Evolutionary conservation across 257 asterid genomes (phyloP), one percentile per base, ranked within the genome.

Genomic region (Forsythia viridissima): DNA sequence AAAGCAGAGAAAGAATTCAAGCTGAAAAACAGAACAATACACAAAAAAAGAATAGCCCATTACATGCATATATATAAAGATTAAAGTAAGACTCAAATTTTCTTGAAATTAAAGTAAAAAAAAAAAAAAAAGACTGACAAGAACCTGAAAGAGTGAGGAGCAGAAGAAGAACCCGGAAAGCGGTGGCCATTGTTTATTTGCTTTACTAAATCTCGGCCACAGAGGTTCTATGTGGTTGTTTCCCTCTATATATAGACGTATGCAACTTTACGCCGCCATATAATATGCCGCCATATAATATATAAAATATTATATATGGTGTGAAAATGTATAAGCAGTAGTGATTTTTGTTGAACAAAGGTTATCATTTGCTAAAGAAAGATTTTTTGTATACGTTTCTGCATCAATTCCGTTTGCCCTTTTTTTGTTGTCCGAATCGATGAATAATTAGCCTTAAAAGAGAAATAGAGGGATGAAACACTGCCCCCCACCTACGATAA

Each of bases 151-250:
- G 77, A 67, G 85, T 46, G 83, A 88, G 82, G 83, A 88, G 86
- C 74, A 89, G 82, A n/a, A 86, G 84, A 59, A 92, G 88, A 87
- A 88, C 76, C 82, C 86, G 30, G 88, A 82, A 87, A 81, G 86
- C 85, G 88, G 66, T 78, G 87, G 93, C 93, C 98, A 91, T 91
- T 81, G n/a, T n/a, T n/a, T n/a, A n/a, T n/a, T n/a, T n/a, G 71
- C 91, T 84, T 79, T 84, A 78, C 79, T 71, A 48, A 90, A 81
- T 79, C 89, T 76, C 87, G 81, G 82, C 87, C 89, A 74, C 91
- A 15, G 72, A 79, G 82, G 79, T 76, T 82, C 80, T 87, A 82
- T 83, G 74, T 42, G 71, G 68, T 66, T 79, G 69, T 43, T 70
- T 80, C 61, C 77, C 81, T 73, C 18, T 44, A 38, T 86, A 70